Evolutionary conservation across 345 rosid genomes (phyloP).

Genomic region (Excoecaria agallocha): DNA sequence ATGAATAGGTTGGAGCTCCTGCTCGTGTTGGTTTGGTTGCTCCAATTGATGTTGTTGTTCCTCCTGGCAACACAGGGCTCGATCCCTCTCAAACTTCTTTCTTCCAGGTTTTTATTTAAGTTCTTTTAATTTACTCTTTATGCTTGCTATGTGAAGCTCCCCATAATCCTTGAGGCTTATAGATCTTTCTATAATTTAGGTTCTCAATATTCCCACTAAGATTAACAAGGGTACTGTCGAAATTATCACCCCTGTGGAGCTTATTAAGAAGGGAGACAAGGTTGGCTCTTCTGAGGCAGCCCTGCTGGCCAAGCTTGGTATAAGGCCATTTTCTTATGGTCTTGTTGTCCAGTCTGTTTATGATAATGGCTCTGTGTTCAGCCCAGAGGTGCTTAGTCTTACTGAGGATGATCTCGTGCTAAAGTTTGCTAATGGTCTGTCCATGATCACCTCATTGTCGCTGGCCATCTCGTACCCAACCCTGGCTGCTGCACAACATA

Average conservation of each 20-base stretch:
- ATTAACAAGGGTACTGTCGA: constrained; percentile 99
- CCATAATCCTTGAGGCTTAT: neutral
- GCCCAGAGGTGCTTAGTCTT: constrained; percentile 80
- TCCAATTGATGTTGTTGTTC: constrained; percentile 89
- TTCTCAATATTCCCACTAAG: constrained; percentile 92
- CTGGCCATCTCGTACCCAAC: constrained; percentile 85
- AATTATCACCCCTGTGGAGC: constrained; percentile 90
- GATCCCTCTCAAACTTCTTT: constrained; percentile 98
- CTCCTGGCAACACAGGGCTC: constrained; percentile 95
- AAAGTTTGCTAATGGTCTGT: constrained; percentile 77
- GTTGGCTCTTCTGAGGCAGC: constrained; percentile 98
- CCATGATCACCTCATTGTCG: constrained; percentile 64
- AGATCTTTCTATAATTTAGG: constrained; percentile 33
- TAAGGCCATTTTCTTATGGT: constrained; percentile 94
- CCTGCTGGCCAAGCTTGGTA: constrained; percentile 78
- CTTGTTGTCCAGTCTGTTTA: constrained; percentile 68
- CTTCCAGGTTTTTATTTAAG: constrained; percentile 60
- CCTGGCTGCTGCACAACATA: constrained; percentile 84
- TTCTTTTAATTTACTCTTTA: neutral
- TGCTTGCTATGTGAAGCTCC: neutral
- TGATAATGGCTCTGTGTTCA: constrained; percentile 83
- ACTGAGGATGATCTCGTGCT: constrained; percentile 74
- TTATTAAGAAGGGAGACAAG: constrained; percentile 92
- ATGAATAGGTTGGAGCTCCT: constrained; percentile 85
- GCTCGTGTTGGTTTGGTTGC: constrained; percentile 98